phyloP scores from a whole-genome alignment of 805 yeast species.

The Ascoidea rubescens region DNA sequence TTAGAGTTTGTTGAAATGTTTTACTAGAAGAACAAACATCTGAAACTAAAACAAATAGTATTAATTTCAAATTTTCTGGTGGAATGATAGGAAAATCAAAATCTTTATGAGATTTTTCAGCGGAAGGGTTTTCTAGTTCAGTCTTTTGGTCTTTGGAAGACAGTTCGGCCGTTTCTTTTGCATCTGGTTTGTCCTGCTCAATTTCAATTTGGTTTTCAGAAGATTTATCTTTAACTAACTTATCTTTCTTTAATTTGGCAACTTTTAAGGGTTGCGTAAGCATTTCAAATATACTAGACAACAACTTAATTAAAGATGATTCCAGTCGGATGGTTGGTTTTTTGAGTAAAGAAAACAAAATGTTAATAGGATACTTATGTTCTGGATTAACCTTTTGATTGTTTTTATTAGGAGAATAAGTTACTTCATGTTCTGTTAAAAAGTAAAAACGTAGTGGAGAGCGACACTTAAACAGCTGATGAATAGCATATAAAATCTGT shows the following conservation, averaged over 20 bases:
- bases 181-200: not conserved
- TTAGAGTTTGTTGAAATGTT: conserved; percentile 72
- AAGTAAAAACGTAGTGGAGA: conserved; percentile 60
- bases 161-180: not conserved
- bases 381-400: conserved; percentile 18
- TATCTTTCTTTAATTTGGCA: conserved; percentile 29
- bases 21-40: conserved; percentile 68
- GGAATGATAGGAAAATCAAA: conserved; percentile 50
- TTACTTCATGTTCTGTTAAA: conserved; percentile 58
- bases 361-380: conserved; percentile 59
- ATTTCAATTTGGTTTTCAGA: not conserved
- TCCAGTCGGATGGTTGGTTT: conserved; percentile 56
- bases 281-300: conserved; percentile 63
- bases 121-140: not conserved
- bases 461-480: conserved; percentile 53
- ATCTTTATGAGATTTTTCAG: conserved; percentile 5
- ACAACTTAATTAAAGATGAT: conserved; percentile 58
- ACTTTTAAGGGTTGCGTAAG: conserved; percentile 60
- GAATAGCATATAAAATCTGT: conserved; percentile 65
- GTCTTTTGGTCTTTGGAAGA: not conserved
- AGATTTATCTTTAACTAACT: conserved; percentile 8
- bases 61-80: conserved; percentile 40
- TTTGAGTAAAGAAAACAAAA: conserved; percentile 47
- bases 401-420: conserved; percentile 22
- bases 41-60: conserved; percentile 56